A percentile compares a stretch with the other conserved stretches of the same genome.
phyloP scores from a whole-genome alignment of 768 basidiomycete genomes.

The Amanita thiersii region DNA sequence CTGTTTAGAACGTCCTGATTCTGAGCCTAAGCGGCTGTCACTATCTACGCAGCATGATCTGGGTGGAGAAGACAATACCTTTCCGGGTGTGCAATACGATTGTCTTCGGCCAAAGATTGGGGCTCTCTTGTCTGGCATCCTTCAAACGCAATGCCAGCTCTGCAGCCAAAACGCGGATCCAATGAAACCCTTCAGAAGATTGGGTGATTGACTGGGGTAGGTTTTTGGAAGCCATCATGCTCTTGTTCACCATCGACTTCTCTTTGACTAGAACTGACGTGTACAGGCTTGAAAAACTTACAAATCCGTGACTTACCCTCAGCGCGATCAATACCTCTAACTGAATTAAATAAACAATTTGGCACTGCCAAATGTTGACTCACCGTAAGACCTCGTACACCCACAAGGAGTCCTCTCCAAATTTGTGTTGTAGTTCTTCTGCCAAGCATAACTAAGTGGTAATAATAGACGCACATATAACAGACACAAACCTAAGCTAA shows the following conservation, averaged over 20 bases:
- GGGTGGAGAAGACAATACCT: conserved; percentile 28
- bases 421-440: conserved; percentile 77
- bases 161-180: conserved; percentile 87
- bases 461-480: neutral
- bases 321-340: conserved; percentile 76
- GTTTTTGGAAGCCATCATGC: conserved; percentile 97
- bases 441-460: conserved; percentile 9
- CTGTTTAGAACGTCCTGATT: conserved; percentile 71
- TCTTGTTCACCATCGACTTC: conserved; percentile 72
- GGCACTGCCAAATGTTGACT: conserved; percentile 13
- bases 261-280: conserved; percentile 60
- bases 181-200: conserved; percentile 71
- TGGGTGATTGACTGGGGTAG: conserved; percentile 71
- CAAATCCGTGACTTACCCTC: conserved; percentile 51
- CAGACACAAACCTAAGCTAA: conserved; percentile 42
- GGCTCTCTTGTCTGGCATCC: conserved; percentile 66
- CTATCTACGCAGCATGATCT: conserved; percentile 1
- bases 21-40: conserved; percentile 41
- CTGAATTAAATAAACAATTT: conserved; percentile 6
- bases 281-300: conserved; percentile 1
- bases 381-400: conserved; percentile 86
- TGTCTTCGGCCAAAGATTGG: conserved; percentile 88
- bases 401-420: conserved; percentile 83
- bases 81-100: conserved; percentile 73
- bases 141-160: conserved; percentile 81